Base-by-base conservation (phyloP, 23 red algal species). In the Cyanidiococcus yangmingshanensis region DNA sequence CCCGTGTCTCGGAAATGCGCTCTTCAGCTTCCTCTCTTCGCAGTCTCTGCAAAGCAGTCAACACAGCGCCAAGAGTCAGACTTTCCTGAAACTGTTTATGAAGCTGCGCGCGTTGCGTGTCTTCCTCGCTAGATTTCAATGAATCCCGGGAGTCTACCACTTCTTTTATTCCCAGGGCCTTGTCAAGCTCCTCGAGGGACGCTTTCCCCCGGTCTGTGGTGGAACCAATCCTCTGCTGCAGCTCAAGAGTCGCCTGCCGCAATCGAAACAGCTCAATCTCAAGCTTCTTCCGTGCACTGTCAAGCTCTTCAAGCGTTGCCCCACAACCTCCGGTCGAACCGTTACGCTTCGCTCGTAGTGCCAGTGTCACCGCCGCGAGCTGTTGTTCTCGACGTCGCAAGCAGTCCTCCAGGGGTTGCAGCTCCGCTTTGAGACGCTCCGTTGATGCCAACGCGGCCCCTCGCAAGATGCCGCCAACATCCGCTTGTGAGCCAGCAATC, bases 361-460 rank as follows among this genome's bases (percentile, higher is more conserved):
- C 7, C 27, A 25, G 27, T 35, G 21, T 25, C 7, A 71, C 27
- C 7, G 63, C 63, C 12, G 63, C 63, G 16, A 71, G 27, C 63
- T 71, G 63, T 35, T 71, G 63, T 71, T 71, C 63, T 7, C 63
- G 63, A 3, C n/a, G 15, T 25, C 63, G 63, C 63, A 71, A 30
- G 7, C 3, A 35, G 16, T 71, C n/a, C 63, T 71, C 63, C 63
- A 71, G 27, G 15, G 15, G 45, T 15, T 21, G 7, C 45, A 15
- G 45, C 12, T 54, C 45, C 45, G 45, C 45, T 21, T 21, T 54
- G 21, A 54, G 45, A 54, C 45, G 45, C 45, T 54, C 45, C 45
- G 45, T 21, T 15, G 45, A 21, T 21, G 45, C 7, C 45, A 7
- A 21, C 12, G 45, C 45, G 12, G 45, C 45, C 45, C 21, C 21